Evolutionary conservation across 2,329 filamentous ascomycete genomes (phyloP), one percentile per base, ranked within the genome.

Genomic region (Paracoccidioides lutzii): DNA sequence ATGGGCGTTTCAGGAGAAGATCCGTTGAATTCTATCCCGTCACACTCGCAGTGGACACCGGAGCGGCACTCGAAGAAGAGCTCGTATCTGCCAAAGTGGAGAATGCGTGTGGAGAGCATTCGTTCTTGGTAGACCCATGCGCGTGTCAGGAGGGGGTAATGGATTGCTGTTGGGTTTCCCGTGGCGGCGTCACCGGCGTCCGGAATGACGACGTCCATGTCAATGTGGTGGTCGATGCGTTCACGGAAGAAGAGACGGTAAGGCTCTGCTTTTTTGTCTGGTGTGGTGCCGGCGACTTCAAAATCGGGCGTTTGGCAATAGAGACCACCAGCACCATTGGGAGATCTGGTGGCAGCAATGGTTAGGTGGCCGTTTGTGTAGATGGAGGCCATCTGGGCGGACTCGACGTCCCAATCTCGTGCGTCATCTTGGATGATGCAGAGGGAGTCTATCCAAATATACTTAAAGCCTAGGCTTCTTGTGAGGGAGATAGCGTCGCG

Each of bases 191-290:
- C 30, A n/a, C 14, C 22, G 6, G n/a, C 22, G 22, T 22, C 22
- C 22, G 22, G 22, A 2, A 22, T 6, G 46, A 32, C 12, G 7
- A 38, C 8, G 10, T 38, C 33, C 46, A 50, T 50, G 15, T 50
- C 46, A n/a, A 50, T 50, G 33, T 50, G 46, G n/a, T 50, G 46
- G 15, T 50, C 46, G 5, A 50, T 28, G n/a, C n/a, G 46, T 14
- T 50, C 46, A n/a, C 46, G 46, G n/a, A 50, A 50, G 46, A 50
- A 50, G 15, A 50, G 46, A n/a, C 46, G 46, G 8, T 50, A 50
- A 33, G n/a, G 14, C 33, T 50, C 46, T 4, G n/a, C 43, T 4
- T 15, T 14, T 3, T 33, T 33, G 44, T 7, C 15, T 22, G 43
- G 33, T 38, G 33, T 38, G n/a, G 15, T 50, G 15, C 33, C 33